Base-by-base conservation (phyloP, 345 rosid genomes). In the Psidium friedrichsthalianum region DNA sequence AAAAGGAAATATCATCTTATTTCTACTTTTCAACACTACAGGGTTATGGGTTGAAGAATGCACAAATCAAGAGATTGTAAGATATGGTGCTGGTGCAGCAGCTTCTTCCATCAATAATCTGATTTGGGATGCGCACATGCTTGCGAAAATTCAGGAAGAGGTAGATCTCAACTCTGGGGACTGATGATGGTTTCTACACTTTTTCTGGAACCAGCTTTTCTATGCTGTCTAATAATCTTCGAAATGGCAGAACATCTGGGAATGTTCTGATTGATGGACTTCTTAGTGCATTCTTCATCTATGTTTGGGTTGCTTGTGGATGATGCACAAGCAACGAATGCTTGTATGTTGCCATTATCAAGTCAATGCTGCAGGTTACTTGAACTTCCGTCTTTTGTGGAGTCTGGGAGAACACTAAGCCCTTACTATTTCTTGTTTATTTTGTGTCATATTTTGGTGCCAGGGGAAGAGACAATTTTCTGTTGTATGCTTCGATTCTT, bases 391-490 rank as follows among this genome's bases (percentile, higher is more conserved):
- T 69, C 47, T 0, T 36, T 69, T 36, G 42, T 69, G 47, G 25
- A 32, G 44, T 69, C 80, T 69, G 80, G 80, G 56, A 82, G 83
- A 27, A 51, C n/a, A 51, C 40, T 8, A 51, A 82, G 83, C 52
- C 83, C 83, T 82, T 54, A 76, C 51, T 82, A 69, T 69, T 69
- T 69, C 0, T 69, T 69, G 80, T 69, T 36, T 69, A 69, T 69
- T 69, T 16, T 59, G 57, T 83, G 83, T 83, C 53, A 11, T 44
- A 36, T 51, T 83, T 56, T 61, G 61, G 69, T 83, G 16, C 83
- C 88, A 80, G 90, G 88, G 64, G 56, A 80, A 85, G 82, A 51
- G 82, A 83, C 56, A 83, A 80, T 57, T 56, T 42, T 61, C 51
- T 55, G 5, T 57, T 29, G 21, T 25, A 32, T 55, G 27, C 51